phyloP scores from a whole-genome alignment of 2,329 filamentous ascomycete genomes.

The Microdochium bolleyi region DNA sequence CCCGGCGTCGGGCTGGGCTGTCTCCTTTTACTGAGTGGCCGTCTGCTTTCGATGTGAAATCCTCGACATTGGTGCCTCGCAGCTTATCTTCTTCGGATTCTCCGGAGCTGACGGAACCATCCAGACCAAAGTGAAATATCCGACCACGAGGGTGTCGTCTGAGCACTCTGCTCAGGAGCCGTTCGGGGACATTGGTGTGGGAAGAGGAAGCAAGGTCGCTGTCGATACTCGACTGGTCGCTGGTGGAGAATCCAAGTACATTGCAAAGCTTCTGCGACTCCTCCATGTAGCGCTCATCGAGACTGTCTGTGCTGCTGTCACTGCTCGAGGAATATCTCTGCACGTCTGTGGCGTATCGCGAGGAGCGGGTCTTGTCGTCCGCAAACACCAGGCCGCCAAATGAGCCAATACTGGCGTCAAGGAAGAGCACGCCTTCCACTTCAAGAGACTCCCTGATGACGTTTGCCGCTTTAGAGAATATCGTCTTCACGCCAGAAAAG shows the following conservation, averaged over 20 bases:
- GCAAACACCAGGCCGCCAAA: background rate
- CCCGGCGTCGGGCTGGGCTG: background rate
- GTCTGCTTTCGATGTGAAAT: background rate
- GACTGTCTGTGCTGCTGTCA: background rate
- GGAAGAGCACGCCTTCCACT: constrained; percentile 28
- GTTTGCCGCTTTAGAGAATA: constrained; percentile 22
- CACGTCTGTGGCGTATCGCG: background rate
- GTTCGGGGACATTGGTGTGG: background rate
- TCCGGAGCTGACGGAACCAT: background rate
- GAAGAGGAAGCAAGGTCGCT: background rate
- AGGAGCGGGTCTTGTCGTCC: background rate
- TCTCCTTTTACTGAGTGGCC: background rate
- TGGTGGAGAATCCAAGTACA: constrained; percentile 7
- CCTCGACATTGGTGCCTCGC: background rate
- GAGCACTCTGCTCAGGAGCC: background rate
- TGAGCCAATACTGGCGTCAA: constrained; percentile 14
- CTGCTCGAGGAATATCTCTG: background rate
- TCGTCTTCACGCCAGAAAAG: background rate
- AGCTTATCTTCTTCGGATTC: background rate
- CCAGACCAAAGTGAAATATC: background rate
- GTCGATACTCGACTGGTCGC: background rate
- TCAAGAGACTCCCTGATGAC: constrained; percentile 33
- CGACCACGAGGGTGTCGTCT: background rate
- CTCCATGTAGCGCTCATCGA: background rate
- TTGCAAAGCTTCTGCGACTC: background rate